These are phyloP conservation scores for Daldinia loculata DNA, from an alignment of 495 filamentous ascomycete species.

Conservation along the genomic window DNA sequence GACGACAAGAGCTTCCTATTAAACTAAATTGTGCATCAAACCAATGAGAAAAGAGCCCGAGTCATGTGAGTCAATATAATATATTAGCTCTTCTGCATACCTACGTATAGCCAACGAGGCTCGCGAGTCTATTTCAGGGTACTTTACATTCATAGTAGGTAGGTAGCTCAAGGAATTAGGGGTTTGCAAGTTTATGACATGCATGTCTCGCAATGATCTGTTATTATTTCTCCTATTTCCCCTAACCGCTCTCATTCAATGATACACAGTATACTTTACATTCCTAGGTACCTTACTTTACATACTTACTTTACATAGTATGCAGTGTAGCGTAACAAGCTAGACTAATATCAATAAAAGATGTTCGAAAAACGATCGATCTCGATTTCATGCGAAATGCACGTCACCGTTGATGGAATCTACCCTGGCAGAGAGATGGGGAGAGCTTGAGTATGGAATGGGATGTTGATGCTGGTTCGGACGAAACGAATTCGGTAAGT, in stretches of 20 bases:
- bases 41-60: conserved; percentile 27
- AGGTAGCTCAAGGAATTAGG: conserved; percentile 19
- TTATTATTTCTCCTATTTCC: conserved; percentile 8
- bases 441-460: not conserved
- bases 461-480: conserved; percentile 19
- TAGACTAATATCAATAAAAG: not conserved
- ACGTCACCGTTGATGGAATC: conserved; percentile 33
- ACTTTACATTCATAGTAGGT: no score
- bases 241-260: conserved; percentile 2
- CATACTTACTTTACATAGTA: not conserved
- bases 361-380: conserved; percentile 16
- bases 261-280: not conserved
- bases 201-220: conserved; percentile 32
- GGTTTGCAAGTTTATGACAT: conserved; percentile 26
- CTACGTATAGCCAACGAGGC: conserved; percentile 18
- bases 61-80: conserved; percentile 18
- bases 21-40: conserved; percentile 3
- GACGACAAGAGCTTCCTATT: not conserved
- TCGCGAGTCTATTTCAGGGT: conserved; percentile 27
- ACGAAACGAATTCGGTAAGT: conserved; percentile 26
- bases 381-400: conserved; percentile 41
- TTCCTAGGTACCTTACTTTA: not conserved
- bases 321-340: not conserved
- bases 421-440: conserved; percentile 17
- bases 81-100: conserved; percentile 12